Conservation (phyloP, 2,329 filamentous ascomycete species). For the Penicillium vulpinum region DNA sequence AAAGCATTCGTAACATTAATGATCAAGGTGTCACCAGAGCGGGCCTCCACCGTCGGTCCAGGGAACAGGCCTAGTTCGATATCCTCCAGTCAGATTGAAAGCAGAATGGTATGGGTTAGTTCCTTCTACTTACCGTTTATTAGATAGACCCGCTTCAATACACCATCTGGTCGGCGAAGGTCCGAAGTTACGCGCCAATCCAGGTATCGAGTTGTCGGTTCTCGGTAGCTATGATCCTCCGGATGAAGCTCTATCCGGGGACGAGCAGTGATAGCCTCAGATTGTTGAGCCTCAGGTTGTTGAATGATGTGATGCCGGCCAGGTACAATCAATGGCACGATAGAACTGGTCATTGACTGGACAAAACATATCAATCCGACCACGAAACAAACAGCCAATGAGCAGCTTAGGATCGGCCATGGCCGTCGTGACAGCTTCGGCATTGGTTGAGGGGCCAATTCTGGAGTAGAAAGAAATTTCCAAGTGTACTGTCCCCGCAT, state of each 20-base stretch:
- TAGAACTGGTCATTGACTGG: conserved; percentile 3
- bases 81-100: conserved; percentile 1
- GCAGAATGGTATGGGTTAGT: background rate
- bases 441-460: background rate
- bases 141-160: conserved; percentile 51
- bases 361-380: conserved; percentile 17
- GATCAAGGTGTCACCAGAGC: conserved; percentile 48
- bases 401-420: conserved; percentile 13
- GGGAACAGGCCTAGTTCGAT: conserved; percentile 42
- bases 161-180: conserved; percentile 50
- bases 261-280: conserved; percentile 9
- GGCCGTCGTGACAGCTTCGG: background rate
- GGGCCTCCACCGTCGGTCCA: conserved; percentile 52
- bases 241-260: conserved; percentile 42
- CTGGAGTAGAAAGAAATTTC: conserved; percentile 5
- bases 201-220: conserved; percentile 33
- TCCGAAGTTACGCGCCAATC: conserved; percentile 47
- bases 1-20: conserved; percentile 48
- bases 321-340: conserved; percentile 4
- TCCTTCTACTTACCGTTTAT: conserved; percentile 47
- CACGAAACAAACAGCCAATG: conserved; percentile 17
- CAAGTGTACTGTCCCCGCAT: conserved; percentile 24
- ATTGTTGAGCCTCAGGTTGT: background rate
- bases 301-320: background rate
- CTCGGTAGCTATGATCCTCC: conserved; percentile 43